Percentiles rank a stretch among this genome's conserved stretches.
Evolutionary conservation across 1,284 basidiomycete species (phyloP).

Genomic region (Trametes sp.): DNA sequence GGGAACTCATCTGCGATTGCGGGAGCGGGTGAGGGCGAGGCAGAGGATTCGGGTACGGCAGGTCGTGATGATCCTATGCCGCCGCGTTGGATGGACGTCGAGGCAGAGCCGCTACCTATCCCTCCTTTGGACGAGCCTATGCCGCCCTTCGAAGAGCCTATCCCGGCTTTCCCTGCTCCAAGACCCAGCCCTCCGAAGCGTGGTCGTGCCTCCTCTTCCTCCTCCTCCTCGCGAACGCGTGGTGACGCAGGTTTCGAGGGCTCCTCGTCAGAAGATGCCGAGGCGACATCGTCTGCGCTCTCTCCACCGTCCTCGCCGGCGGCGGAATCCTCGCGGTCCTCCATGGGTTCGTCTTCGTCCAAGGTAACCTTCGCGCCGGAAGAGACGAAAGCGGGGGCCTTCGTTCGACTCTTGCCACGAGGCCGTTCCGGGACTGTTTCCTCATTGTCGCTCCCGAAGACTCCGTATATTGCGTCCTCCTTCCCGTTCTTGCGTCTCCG

Average conservation of each 20-base stretch:
- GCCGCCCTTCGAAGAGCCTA: constrained; percentile 39
- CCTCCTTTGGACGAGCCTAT: constrained; percentile 31
- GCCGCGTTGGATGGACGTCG: constrained; percentile 47
- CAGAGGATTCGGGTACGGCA: constrained; percentile 42
- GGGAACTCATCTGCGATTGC: constrained; percentile 45
- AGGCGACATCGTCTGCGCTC: constrained; percentile 37
- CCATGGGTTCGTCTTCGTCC: constrained; percentile 41
- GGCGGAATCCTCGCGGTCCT: constrained; percentile 41
- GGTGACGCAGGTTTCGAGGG: constrained; percentile 60
- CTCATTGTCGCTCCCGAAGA: constrained; percentile 81
- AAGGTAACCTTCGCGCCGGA: constrained; percentile 55
- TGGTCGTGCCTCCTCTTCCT: constrained; percentile 51
- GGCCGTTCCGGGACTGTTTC: constrained; percentile 35
- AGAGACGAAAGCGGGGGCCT: constrained; percentile 82
- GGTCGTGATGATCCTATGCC: constrained; percentile 54
- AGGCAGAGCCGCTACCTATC: constrained; percentile 28
- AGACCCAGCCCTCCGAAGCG: constrained; percentile 56
- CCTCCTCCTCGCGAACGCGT: constrained; percentile 55
- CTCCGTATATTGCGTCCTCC: constrained; percentile 83
- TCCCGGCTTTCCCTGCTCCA: constrained; percentile 36
- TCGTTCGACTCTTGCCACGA: constrained; percentile 71
- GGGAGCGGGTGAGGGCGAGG: constrained; percentile 43
- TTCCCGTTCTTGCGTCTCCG: constrained; percentile 70
- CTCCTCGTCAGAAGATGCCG: constrained; percentile 43
- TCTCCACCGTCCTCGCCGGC: constrained; percentile 40